These are phyloP conservation scores for Spatholobus suberectus DNA, from an alignment of 306 rosid genomes.

Conservation along the genomic window DNA sequence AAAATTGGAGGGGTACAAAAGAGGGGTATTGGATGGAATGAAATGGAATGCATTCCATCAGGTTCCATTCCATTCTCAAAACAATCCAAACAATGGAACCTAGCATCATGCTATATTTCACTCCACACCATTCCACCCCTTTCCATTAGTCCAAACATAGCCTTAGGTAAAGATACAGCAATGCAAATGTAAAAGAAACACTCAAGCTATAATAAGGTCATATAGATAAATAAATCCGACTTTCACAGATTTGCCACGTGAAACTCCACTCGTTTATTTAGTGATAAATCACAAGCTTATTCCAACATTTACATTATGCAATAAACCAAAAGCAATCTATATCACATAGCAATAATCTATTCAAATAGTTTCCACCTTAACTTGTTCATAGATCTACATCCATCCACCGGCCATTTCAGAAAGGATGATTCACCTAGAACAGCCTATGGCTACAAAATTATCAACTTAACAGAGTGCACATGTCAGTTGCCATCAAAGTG, in stretches of 20 bases:
- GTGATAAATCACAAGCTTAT: constrained; percentile 27
- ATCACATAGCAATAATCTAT: neutral
- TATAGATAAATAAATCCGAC: neutral
- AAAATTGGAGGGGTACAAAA: neutral
- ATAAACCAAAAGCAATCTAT: constrained; percentile 26
- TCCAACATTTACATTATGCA: constrained; percentile 14
- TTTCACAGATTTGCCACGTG: neutral
- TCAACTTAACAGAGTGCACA: neutral
- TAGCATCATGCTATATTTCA: neutral
- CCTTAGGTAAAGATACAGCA: neutral
- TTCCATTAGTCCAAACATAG: neutral
- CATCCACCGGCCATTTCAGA: constrained; percentile 7
- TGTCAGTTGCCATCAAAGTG: neutral
- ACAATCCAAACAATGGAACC: neutral
- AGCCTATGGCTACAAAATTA: constrained; percentile 14
- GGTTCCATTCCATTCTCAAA: neutral
- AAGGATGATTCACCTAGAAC: constrained; percentile 15
- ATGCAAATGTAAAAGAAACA: constrained; percentile 13
- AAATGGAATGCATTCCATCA: constrained; percentile 15
- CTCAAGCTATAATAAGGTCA: constrained; percentile 17
- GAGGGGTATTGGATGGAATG: neutral
- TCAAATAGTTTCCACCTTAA: constrained; percentile 15
- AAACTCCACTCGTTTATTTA: constrained; percentile 27
- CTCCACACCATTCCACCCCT: neutral
- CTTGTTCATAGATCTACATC: constrained; percentile 17